Evolutionary conservation across 2,329 filamentous ascomycete genomes (phyloP).

Genomic region (Penicillium sp.): DNA sequence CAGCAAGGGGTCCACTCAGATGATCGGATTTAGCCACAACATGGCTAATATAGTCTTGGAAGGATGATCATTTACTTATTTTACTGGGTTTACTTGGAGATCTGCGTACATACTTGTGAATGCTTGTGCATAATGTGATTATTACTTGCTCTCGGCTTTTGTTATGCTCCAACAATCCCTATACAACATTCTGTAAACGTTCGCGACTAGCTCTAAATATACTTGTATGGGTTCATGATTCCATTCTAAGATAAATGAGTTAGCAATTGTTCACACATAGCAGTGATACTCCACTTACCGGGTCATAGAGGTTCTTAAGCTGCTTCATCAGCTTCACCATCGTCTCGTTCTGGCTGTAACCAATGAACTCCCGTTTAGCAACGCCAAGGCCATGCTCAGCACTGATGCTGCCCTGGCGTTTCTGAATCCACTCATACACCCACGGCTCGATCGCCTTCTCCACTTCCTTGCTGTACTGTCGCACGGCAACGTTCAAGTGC

Average conservation of each 20-base stretch:
- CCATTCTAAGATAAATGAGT: conserved; percentile 57
- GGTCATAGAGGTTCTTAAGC: conserved; percentile 88
- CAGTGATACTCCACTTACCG: conserved; percentile 51
- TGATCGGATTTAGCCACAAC: neutral
- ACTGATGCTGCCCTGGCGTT: conserved; percentile 83
- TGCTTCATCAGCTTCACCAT: conserved; percentile 90
- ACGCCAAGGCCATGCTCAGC: conserved; percentile 91
- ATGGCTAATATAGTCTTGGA: neutral
- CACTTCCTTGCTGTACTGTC: conserved; percentile 75
- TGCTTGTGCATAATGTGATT: neutral
- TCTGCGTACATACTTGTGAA: neutral
- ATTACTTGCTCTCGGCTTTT: neutral
- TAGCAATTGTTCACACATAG: conserved; percentile 8
- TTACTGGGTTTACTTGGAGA: neutral
- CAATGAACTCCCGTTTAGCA: conserved; percentile 91
- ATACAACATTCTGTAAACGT: neutral
- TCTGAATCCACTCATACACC: conserved; percentile 92
- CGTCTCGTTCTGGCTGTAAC: conserved; percentile 79
- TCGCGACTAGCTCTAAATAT: conserved; percentile 48
- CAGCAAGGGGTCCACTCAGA: conserved; percentile 15
- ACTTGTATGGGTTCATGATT: conserved; percentile 99
- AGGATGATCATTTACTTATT: neutral
- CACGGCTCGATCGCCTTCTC: conserved; percentile 85
- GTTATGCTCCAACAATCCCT: neutral
- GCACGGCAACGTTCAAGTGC: conserved; percentile 79